Base-by-base conservation (phyloP, 2,329 filamentous ascomycete species). In the Ophiostoma angusticollis region DNA sequence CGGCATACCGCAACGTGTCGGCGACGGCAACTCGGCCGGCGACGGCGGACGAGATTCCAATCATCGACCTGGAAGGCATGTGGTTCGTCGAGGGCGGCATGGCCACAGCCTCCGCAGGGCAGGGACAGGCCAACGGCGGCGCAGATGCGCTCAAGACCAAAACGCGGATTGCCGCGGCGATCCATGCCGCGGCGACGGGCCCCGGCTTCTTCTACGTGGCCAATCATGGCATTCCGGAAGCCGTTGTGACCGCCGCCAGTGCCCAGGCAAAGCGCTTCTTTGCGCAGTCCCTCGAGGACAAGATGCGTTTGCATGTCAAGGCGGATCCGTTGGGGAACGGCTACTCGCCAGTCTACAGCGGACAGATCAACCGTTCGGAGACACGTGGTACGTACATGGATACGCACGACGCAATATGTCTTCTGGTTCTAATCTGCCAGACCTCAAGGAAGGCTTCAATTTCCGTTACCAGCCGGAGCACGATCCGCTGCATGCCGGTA, bases 51-150 rank as follows among this genome's bases (percentile, higher is more conserved):
- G 65, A 74, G 50, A 68, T 74, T 11, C 71, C 71, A 3, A 50
- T 74, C 30, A 68, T 75, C 37, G 67, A 74, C 47, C 52, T 74
- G 6, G 57, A 58, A 0, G 49, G 52, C 11, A 46, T 56, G 39
- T 59, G 61, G 40, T 61, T 65, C 39, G 58, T 60, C 35, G 40
- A 50, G 2, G 52, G 58, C 1, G 35, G 60, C 0, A 47, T 52
- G 0, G 55, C 59, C 3, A 61, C 63, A 21, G 18, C 4, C 12
- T 6, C 9, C 14, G 11, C 12, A 14, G n/a, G n/a, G n/a, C n/a
- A n/a, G n/a, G n/a, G n/a, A n/a, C n/a, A n/a, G n/a, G n/a, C n/a
- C n/a, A 5, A 9, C 9, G 12, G 13, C 12, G 25, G 16, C 3
- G 9, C 29, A 5, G 13, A 22, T 17, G 13, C 34, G 13, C 14